Evolutionary conservation across 768 basidiomycete genomes (phyloP).

Genomic region (Lanmaoa rubissima): DNA sequence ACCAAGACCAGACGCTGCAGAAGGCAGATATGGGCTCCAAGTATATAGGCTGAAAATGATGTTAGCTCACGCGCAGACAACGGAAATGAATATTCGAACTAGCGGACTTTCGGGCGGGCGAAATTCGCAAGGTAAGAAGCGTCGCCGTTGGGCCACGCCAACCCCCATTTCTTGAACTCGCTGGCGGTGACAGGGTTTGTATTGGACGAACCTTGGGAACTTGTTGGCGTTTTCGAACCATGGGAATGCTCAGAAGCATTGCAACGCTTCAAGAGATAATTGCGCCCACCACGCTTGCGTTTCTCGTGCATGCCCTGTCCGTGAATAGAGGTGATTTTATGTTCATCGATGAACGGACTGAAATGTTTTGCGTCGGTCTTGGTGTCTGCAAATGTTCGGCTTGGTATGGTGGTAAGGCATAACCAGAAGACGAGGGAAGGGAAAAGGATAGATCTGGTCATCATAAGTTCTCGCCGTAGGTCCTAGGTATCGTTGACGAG

Average conservation of each 20-base stretch:
- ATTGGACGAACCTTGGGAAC: background rate
- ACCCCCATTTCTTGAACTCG: constrained; percentile 49
- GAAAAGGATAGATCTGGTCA: constrained; percentile 9
- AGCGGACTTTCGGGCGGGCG: constrained; percentile 40
- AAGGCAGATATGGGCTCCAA: constrained; percentile 59
- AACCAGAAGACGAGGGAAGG: constrained; percentile 11
- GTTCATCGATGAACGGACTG: background rate
- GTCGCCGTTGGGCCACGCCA: constrained; percentile 66
- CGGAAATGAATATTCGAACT: constrained; percentile 34
- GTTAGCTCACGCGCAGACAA: background rate
- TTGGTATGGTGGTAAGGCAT: constrained; percentile 1
- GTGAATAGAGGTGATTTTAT: background rate
- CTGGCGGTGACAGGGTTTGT: background rate
- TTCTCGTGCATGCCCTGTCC: constrained; percentile 7
- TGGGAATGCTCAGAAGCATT: constrained; percentile 8
- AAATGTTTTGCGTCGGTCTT: background rate
- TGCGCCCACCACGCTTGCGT: constrained; percentile 16
- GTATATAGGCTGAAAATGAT: constrained; percentile 49
- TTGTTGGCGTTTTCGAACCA: background rate
- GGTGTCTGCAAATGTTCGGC: constrained; percentile 4
- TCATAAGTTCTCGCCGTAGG: background rate
- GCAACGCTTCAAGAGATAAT: constrained; percentile 18
- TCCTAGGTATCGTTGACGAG: background rate
- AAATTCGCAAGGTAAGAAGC: constrained; percentile 50
- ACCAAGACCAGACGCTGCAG: constrained; percentile 42